Evolutionary conservation across 2,329 filamentous ascomycete species (phyloP).

Genomic region (Ascochyta rabiei): DNA sequence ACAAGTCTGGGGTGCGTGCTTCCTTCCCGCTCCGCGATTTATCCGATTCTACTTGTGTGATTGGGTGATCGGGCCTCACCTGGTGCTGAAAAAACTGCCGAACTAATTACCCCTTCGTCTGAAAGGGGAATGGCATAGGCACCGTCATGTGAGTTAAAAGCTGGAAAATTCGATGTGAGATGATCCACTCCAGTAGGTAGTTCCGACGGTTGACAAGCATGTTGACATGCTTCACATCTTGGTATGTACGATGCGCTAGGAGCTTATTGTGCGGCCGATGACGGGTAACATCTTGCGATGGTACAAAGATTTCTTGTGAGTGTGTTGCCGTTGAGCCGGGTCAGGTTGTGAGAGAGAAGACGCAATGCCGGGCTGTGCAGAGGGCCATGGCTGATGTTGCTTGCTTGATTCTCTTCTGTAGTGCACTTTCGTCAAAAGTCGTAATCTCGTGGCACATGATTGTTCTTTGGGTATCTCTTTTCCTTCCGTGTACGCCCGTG

Average conservation of each 20-base stretch:
- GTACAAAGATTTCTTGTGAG: neutral
- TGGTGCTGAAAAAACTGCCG: slow-evolving; percentile 2
- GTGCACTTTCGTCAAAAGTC: neutral
- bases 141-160: slow-evolving; percentile 6
- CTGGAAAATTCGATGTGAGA: neutral
- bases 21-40: slow-evolving; percentile 5
- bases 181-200: neutral
- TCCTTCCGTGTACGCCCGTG: neutral
- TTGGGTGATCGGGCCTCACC: neutral
- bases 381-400: neutral
- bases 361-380: neutral
- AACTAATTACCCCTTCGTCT: neutral
- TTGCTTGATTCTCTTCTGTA: neutral
- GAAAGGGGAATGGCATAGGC: neutral
- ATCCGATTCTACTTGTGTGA: neutral
- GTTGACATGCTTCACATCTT: slow-evolving; percentile 5
- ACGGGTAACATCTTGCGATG: neutral
- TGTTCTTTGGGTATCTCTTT: slow-evolving; percentile 6
- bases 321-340: neutral
- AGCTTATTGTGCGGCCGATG: slow-evolving; percentile 4
- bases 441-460: neutral
- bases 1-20: slow-evolving; percentile 12
- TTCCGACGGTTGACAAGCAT: slow-evolving; percentile 2
- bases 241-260: slow-evolving; percentile 2
- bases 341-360: neutral